Conservation (phyloP, 176 grass and related monocot genomes). For the Zea luxurians region DNA sequence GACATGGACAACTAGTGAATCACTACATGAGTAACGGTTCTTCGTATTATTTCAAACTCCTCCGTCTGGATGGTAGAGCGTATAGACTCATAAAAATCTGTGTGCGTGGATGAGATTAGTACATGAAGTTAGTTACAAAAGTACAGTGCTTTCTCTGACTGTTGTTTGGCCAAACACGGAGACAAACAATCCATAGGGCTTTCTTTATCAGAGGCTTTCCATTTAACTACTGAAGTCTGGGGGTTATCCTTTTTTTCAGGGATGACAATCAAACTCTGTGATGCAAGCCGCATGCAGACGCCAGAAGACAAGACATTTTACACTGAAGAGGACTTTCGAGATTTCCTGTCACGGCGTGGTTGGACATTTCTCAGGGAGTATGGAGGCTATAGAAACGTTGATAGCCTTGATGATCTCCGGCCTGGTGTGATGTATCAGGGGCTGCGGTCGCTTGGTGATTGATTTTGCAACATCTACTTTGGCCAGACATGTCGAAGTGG, state of each 20-base stretch:
- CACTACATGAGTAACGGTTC: neutral
- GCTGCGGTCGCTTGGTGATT: conserved; percentile 55
- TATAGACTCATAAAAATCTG: too few species aligned
- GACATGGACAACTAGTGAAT: neutral
- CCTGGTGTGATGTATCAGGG: conserved; percentile 76
- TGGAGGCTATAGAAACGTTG: conserved; percentile 55
- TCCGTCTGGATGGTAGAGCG: neutral
- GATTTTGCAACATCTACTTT: conserved; percentile 2
- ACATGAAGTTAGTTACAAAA: conserved; percentile 2
- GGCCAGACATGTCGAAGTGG: neutral
- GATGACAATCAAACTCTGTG: conserved; percentile 79
- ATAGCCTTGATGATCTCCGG: conserved; percentile 74
- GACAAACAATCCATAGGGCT: neutral
- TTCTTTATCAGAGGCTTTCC: neutral
- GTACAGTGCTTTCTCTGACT: neutral
- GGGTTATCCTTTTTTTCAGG: conserved; percentile 42
- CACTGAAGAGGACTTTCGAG: conserved; percentile 78
- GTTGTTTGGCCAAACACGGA: neutral
- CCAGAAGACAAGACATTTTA: conserved; percentile 87
- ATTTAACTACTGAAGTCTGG: neutral
- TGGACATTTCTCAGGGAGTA: conserved; percentile 76
- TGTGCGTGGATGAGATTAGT: neutral
- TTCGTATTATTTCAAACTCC: neutral
- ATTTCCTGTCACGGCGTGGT: conserved; percentile 60
- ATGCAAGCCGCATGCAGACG: conserved; percentile 53